Base-by-base conservation (phyloP, 768 basidiomycete genomes). In the Boletellus ananas region DNA sequence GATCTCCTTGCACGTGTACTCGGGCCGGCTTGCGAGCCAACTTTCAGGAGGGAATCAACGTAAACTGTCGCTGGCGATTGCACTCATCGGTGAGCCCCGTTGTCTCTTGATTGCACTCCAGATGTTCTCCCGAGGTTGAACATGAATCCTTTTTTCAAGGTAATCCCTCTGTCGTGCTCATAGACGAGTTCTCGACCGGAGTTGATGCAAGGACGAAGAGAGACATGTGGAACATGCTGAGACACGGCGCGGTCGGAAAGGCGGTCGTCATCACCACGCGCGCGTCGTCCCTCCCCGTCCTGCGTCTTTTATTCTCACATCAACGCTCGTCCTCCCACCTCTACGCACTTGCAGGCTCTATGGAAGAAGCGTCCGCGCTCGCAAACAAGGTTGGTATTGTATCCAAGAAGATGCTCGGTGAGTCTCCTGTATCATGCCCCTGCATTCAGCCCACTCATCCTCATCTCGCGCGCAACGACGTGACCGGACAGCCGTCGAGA, bases 151-250 rank as follows among this genome's bases (percentile, higher is more conserved):
- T 7, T 50, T 3, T 12, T 29, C 3, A 45, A 83, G 87, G 86
- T 6, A 90, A 90, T 57, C 85, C 88, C 4, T 71, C 85, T 3
- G 88, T 90, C 3, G 71, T 90, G 3, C 75, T 90, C 18, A 89
- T 91, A 40, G 89, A 91, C 53, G 87, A 90, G 60, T 90, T 88
- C 64, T 88, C 85, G 6, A 88, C 87, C 3, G 89, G 89, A 6
- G 81, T 90, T 42, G 89, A 90, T 61, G 84, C 87, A 7, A 87
- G 83, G 65, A 89, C 84, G 75, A 90, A 90, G 66, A 73, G 89
- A 33, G 85, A 90, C 27, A 88, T 90, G 83, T 90, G 89, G 89
- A 70, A 71, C 14, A 88, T 85, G 0, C 71, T 90, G 48, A 72
- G 83, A 47, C 77, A 74, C 23, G 82, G 87, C 5, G 77, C 83